phyloP scores from a whole-genome alignment of 768 basidiomycete species.

The Mrakia hoshinonis region DNA sequence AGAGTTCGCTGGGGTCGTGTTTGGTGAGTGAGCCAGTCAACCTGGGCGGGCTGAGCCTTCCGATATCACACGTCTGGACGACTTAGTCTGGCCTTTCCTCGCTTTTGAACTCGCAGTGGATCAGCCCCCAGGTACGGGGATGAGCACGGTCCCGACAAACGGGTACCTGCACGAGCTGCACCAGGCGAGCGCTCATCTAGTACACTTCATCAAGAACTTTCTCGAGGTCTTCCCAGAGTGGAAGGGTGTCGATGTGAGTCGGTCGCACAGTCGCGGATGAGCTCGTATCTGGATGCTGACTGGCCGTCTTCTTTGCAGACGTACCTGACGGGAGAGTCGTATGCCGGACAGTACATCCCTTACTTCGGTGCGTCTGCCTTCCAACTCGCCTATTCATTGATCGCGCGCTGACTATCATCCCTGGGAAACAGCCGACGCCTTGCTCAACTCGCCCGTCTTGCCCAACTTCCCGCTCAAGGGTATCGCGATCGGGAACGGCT shows the following conservation, averaged over 20 bases:
- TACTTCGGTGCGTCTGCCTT: conserved; percentile 64
- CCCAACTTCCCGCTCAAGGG: conserved; percentile 62
- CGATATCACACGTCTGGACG: too few species aligned
- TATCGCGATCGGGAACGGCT: conserved; percentile 89
- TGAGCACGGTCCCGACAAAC: conserved; percentile 79
- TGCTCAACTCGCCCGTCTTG: conserved; percentile 51
- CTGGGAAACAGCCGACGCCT: conserved; percentile 56
- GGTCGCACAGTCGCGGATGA: neutral
- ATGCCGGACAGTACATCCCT: conserved; percentile 95
- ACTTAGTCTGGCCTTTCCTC: neutral
- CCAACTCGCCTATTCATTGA: conserved; percentile 1
- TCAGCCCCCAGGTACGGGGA: conserved; percentile 93
- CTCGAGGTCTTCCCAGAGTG: conserved; percentile 89
- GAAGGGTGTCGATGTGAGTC: conserved; percentile 64
- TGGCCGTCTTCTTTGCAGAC: conserved; percentile 51
- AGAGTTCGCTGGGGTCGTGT: conserved; percentile 89
- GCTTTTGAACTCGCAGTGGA: conserved; percentile 64
- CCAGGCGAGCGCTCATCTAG: conserved; percentile 63
- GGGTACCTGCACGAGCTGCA: conserved; percentile 69
- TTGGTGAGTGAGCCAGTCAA: conserved; percentile 57
- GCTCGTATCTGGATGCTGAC: neutral
- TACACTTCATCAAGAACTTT: conserved; percentile 79
- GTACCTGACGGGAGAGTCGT: conserved; percentile 91
- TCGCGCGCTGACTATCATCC: conserved; percentile 17
- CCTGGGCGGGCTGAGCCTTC: neutral